Percentiles rank a stretch among this genome's conserved stretches.
These are phyloP conservation scores for Blastobotrys elegans DNA, from an alignment of 1,139 yeast genomes.

Conservation along the genomic window DNA sequence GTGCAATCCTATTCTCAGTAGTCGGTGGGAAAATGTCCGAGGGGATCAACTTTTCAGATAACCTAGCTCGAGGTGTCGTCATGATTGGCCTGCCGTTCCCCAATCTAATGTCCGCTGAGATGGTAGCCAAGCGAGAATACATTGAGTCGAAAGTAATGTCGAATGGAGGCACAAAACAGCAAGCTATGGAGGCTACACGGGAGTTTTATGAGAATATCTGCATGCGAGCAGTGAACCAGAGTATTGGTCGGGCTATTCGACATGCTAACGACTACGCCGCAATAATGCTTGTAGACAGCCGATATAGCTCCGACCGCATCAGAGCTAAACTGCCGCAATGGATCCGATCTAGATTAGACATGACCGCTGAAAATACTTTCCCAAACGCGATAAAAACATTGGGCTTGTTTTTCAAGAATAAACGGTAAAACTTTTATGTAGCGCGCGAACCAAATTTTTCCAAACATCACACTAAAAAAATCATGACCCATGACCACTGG, in stretches of 20 bases:
- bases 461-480: slow-evolving; percentile 3
- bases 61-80: slow-evolving; percentile 78
- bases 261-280: slow-evolving; percentile 77
- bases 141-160: slow-evolving; percentile 44
- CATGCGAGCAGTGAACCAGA: slow-evolving; percentile 89
- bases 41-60: slow-evolving; percentile 87
- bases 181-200: slow-evolving; percentile 46
- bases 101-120: slow-evolving; percentile 75
- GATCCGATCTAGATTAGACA: slow-evolving; percentile 45
- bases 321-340: slow-evolving; percentile 68
- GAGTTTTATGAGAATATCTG: slow-evolving; percentile 79
- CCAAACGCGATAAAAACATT: slow-evolving; percentile 7
- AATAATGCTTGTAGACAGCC: slow-evolving; percentile 62
- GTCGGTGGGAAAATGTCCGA: slow-evolving; percentile 95
- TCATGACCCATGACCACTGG: slow-evolving; percentile 19
- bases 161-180: slow-evolving; percentile 40
- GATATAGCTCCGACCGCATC: slow-evolving; percentile 50
- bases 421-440: background rate
- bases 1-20: slow-evolving; percentile 69
- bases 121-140: slow-evolving; percentile 65
- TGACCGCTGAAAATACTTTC: slow-evolving; percentile 4
- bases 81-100: slow-evolving; percentile 93
- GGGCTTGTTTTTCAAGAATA: slow-evolving; percentile 4
- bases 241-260: slow-evolving; percentile 89
- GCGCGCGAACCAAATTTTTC: background rate